Evolutionary conservation across 2,329 filamentous ascomycete species (phyloP), one percentile per base, ranked within the genome.

Genomic region (Colletotrichum cereale): DNA sequence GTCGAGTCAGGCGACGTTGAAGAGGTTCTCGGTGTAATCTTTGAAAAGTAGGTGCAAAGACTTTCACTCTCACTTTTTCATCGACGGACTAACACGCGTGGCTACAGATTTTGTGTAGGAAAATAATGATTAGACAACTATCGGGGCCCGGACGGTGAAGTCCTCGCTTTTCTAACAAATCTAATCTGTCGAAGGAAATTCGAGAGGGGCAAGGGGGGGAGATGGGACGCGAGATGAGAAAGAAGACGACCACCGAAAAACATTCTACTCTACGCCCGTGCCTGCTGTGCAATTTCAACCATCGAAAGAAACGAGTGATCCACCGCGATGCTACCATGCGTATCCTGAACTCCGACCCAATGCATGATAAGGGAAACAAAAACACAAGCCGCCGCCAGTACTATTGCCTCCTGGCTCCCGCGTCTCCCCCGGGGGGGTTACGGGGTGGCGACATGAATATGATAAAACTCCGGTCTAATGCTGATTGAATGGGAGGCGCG

Each of bases 1-100:
- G 95, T 95, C 0, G 93, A 95, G 76, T 89, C 88, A 50, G 93
- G 95, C 2, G 96, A 98, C 81, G 94, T 98, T 21, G 96, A 99
- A 80, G 96, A 98, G 79, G 94, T 99, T 10, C 83, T 99, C 55
- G 96, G 96, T 0, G 95, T 99, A 29, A 95, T 99, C 5, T 99
- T 99, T 83, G 96, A 98, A 81, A 98, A 97, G 93, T 97, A 84
- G 86, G 89, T 89, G 16, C 1, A 40, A 5, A 38, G 16, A 12
- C 44, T 47, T 44, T 36, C 18, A 5, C 38, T 64, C 29, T 56
- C 0, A 11, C 6, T 24, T 24, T 66, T 66, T 64, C 34, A 50
- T 67, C 52, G 26, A 48, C 1, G 36, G 34, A 53, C 60, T 68
- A 14, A 72, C 64, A 58, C 5, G 2, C 1, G 40, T 18, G 18